Evolutionary conservation across 805 yeast species (phyloP).

Genomic region (Yamadazyma sp.): DNA sequence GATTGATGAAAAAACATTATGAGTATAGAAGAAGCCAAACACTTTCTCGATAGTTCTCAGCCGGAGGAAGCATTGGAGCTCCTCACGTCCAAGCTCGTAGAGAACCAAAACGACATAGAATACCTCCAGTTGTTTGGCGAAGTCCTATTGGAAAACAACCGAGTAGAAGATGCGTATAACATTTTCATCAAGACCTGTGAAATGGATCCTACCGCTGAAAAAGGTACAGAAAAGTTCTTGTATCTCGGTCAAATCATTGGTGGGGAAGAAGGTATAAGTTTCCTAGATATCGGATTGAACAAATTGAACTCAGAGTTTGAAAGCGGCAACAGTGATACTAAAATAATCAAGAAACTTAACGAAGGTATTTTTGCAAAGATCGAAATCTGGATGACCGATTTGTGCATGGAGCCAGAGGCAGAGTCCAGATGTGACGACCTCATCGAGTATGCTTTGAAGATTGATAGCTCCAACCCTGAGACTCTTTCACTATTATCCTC

Average conservation of each 20-base stretch:
- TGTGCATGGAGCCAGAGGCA: conserved; percentile 91
- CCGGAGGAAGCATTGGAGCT: conserved; percentile 54
- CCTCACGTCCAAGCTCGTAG: conserved; percentile 38
- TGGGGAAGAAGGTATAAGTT: conserved; percentile 67
- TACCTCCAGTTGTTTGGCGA: conserved; percentile 70
- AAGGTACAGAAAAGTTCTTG: conserved; percentile 79
- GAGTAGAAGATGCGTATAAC: conserved; percentile 74
- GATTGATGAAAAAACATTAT: conserved; percentile 8
- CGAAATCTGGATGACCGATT: conserved; percentile 97
- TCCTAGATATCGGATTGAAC: conserved; percentile 62
- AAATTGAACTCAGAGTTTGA: conserved; percentile 21
- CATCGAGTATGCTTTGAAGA: conserved; percentile 60
- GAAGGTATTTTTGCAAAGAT: conserved; percentile 82
- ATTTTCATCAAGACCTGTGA: conserved; percentile 60
- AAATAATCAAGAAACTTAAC: conserved; percentile 54
- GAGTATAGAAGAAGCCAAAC: conserved; percentile 35
- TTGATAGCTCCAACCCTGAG: conserved; percentile 69
- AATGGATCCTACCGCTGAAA: conserved; percentile 62
- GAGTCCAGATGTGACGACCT: conserved; percentile 75
- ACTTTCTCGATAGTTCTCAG: conserved; percentile 46
- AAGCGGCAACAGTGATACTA: conserved; percentile 23
- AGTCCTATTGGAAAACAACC: conserved; percentile 73
- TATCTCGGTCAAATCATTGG: conserved; percentile 91
- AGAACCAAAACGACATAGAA: conserved; percentile 35
- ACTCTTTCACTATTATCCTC: conserved; percentile 81